Evolutionary conservation across 768 basidiomycete genomes (phyloP).

Genomic region (Astraeus odoratus): DNA sequence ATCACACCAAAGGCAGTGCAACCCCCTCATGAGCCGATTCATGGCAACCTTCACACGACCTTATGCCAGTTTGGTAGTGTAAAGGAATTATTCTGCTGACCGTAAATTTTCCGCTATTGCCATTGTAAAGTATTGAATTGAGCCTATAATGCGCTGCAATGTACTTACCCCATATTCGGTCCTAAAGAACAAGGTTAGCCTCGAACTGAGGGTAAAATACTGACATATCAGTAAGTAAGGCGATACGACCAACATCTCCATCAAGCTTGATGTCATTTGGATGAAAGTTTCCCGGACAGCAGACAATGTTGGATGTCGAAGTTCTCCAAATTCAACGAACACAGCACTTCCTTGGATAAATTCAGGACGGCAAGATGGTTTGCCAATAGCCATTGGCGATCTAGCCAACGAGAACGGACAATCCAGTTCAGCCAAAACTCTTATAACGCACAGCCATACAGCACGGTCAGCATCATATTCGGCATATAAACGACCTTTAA

Average conservation of each 20-base stretch:
- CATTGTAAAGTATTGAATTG: slow-evolving; percentile 1
- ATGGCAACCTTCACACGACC: too few relatives aligned
- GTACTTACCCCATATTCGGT: slow-evolving; percentile 79
- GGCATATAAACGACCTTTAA: slow-evolving; percentile 69
- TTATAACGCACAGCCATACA: slow-evolving; percentile 76
- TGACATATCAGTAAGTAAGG: slow-evolving; percentile 73
- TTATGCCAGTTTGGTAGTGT: too few relatives aligned
- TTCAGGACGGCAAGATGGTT: slow-evolving; percentile 89
- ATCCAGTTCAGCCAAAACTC: slow-evolving; percentile 91
- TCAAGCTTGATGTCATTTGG: slow-evolving; percentile 90
- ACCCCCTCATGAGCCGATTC: too few relatives aligned
- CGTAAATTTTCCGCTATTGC: slow-evolving; percentile 66
- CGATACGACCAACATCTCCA: slow-evolving; percentile 64
- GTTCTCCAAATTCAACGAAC: slow-evolving; percentile 78
- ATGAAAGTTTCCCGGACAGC: slow-evolving; percentile 79
- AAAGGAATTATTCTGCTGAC: slow-evolving; percentile 26
- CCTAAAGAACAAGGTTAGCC: slow-evolving; percentile 33
- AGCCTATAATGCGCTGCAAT: not conserved
- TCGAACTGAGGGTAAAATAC: not conserved
- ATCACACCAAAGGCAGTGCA: too few relatives aligned
- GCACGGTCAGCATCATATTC: slow-evolving; percentile 80
- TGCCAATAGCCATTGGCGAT: slow-evolving; percentile 81
- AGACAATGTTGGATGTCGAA: slow-evolving; percentile 80
- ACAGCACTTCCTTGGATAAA: slow-evolving; percentile 77
- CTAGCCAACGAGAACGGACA: slow-evolving; percentile 91